Percentiles rank a stretch among this genome's conserved stretches.
phyloP scores from a whole-genome alignment of 169 alveolate species.

The Sarcocystis neurona region DNA sequence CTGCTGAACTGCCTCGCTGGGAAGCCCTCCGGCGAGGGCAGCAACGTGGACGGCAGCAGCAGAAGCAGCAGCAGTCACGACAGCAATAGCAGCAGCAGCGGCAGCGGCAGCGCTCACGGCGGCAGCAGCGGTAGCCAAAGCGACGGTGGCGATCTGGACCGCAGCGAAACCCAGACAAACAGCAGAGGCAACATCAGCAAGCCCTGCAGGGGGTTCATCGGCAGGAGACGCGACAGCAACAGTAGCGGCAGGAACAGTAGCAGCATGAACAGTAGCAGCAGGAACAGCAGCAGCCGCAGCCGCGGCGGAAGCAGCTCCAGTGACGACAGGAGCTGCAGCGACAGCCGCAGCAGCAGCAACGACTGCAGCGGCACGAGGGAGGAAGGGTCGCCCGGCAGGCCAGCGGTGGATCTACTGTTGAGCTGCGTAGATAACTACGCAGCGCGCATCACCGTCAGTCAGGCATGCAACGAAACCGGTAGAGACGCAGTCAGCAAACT shows the following conservation, averaged over 20 bases:
- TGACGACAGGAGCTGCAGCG: too few relatives aligned
- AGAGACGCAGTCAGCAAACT: too few relatives aligned
- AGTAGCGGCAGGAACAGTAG: conserved; percentile 68
- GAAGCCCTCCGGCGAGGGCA: conserved; percentile 78
- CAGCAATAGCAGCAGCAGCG: conserved; percentile 1
- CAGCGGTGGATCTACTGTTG: conserved; percentile 85
- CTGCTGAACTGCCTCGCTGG: conserved; percentile 81
- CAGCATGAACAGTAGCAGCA: background rate
- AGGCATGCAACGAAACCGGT: conserved; percentile 91
- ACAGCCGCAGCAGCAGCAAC: background rate
- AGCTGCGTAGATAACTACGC: conserved; percentile 96
- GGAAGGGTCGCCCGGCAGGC: conserved; percentile 7
- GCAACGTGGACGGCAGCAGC: conserved; percentile 67
- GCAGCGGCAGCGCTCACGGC: too few relatives aligned
- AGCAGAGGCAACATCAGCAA: too few relatives aligned
- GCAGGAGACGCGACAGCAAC: conserved; percentile 79
- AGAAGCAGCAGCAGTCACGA: background rate
- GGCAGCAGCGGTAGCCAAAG: too few relatives aligned
- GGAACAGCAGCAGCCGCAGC: conserved; percentile 13
- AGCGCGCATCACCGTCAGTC: conserved; percentile 94
- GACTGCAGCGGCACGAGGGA: background rate
- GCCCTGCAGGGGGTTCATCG: too few relatives aligned
- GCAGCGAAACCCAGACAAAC: background rate
- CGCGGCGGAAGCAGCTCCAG: too few relatives aligned
- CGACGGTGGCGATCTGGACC: background rate